Conservation (phyloP, 352 stramenopile genomes). For the Phytophthora sp. region DNA sequence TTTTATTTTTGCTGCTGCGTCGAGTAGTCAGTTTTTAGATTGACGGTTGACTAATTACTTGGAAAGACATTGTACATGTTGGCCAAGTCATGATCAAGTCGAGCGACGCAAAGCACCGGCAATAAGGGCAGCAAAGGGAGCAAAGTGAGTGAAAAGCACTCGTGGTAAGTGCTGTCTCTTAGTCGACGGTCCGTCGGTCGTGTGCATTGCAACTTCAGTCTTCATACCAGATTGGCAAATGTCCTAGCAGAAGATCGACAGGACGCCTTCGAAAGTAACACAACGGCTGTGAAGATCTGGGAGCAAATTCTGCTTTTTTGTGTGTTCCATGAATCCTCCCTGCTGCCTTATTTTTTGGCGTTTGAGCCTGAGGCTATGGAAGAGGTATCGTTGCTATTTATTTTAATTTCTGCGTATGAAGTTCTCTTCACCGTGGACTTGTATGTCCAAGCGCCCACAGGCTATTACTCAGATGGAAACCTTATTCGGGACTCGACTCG, state of each 20-base stretch:
- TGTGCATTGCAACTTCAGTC: constrained; percentile 11
- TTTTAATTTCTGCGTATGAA: constrained; percentile 40
- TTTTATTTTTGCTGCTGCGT: constrained; percentile 3
- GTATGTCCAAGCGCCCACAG: constrained; percentile 55
- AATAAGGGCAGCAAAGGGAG: neutral
- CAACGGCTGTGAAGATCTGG: constrained; percentile 44
- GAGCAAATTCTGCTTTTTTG: constrained; percentile 51
- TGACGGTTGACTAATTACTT: neutral
- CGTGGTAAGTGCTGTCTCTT: constrained; percentile 6
- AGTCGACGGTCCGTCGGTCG: constrained; percentile 16
- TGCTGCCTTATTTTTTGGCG: constrained; percentile 57
- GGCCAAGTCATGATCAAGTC: neutral
- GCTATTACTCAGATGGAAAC: constrained; percentile 63
- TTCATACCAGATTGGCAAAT: constrained; percentile 13
- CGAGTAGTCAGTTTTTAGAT: neutral
- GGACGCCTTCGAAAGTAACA: constrained; percentile 55
- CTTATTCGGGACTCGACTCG: constrained; percentile 46
- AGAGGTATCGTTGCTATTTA: constrained; percentile 23
- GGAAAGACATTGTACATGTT: neutral
- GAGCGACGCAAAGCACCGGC: neutral
- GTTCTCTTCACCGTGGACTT: constrained; percentile 61
- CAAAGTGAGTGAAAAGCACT: neutral
- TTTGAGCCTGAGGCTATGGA: constrained; percentile 34
- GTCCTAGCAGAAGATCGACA: constrained; percentile 26
- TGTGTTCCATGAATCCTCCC: constrained; percentile 56